Percentiles rank a stretch among this genome's conserved stretches.
phyloP scores from a whole-genome alignment of 352 stramenopile species.

The Phytophthora quininea region DNA sequence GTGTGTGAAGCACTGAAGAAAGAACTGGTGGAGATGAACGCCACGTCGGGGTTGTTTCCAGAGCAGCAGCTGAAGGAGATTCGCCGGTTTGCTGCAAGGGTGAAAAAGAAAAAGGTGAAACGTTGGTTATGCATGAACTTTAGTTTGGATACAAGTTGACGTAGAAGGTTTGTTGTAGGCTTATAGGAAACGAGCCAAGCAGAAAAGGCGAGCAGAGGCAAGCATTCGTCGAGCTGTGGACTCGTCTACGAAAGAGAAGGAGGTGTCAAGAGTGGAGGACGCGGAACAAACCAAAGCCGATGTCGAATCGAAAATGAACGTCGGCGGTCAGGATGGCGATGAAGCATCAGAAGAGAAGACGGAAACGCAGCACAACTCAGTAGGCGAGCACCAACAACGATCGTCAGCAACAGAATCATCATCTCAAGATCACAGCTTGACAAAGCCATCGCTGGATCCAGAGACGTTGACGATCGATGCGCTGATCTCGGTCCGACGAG shows the following conservation, averaged over 20 bases:
- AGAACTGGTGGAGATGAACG: slow-evolving; percentile 31
- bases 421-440: neutral
- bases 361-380: neutral
- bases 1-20: slow-evolving; percentile 33
- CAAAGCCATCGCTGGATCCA: slow-evolving; percentile 22
- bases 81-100: slow-evolving; percentile 22
- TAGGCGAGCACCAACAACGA: neutral
- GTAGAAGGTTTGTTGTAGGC: slow-evolving; percentile 14
- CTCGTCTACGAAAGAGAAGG: neutral
- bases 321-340: neutral
- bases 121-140: neutral
- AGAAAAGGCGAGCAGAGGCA: slow-evolving; percentile 22
- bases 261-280: neutral
- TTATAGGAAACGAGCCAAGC: slow-evolving; percentile 39
- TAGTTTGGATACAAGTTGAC: neutral
- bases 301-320: neutral
- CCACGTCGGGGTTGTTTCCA: slow-evolving; percentile 23
- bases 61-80: slow-evolving; percentile 22
- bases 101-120: slow-evolving; percentile 42
- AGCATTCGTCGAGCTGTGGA: slow-evolving; percentile 22
- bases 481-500: slow-evolving; percentile 42
- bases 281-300: neutral
- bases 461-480: slow-evolving; percentile 32
- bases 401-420: neutral
- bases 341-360: neutral